Evolutionary conservation across 2,329 filamentous ascomycete species (phyloP).

Genomic region (Immersiporthe knoxdaviesiana): DNA sequence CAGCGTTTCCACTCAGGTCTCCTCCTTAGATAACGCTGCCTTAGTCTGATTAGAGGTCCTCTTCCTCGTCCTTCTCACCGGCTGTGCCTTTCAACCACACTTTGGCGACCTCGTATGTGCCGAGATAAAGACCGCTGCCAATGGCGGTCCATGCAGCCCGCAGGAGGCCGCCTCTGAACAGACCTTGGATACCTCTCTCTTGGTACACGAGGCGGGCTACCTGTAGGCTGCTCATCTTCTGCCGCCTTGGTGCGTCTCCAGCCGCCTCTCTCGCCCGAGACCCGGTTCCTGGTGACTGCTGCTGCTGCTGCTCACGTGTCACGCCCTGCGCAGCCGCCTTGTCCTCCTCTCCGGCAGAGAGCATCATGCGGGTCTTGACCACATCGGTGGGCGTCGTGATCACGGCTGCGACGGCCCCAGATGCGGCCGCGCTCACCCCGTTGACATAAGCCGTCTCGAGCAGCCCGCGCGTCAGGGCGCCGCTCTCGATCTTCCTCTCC

Average conservation of each 20-base stretch:
- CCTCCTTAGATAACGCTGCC: not conserved
- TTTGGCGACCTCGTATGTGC: conserved; percentile 82
- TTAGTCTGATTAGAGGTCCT: conserved; percentile 31
- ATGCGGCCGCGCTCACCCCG: conserved; percentile 71
- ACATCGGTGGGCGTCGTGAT: conserved; percentile 91
- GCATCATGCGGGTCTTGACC: conserved; percentile 88
- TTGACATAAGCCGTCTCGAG: conserved; percentile 73
- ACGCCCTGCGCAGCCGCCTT: conserved; percentile 28
- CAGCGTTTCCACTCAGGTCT: too few relatives aligned
- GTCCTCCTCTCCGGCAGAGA: conserved; percentile 57
- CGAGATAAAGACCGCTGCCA: conserved; percentile 82
- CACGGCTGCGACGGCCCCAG: conserved; percentile 75
- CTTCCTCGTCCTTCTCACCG: conserved; percentile 46
- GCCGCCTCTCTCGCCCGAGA: conserved; percentile 31
- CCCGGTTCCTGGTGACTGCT: not conserved
- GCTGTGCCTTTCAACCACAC: conserved; percentile 56
- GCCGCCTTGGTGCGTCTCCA: conserved; percentile 38
- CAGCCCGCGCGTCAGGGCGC: conserved; percentile 42
- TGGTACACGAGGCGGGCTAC: conserved; percentile 68
- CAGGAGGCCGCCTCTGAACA: conserved; percentile 77
- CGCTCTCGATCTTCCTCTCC: conserved; percentile 28
- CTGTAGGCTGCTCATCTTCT: conserved; percentile 52
- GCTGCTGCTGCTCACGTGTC: conserved; percentile 25
- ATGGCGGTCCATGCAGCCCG: conserved; percentile 80
- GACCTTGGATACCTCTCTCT: conserved; percentile 69